Evolutionary conservation across 306 rosid species (phyloP).

Genomic region (Datisca glomerata): DNA sequence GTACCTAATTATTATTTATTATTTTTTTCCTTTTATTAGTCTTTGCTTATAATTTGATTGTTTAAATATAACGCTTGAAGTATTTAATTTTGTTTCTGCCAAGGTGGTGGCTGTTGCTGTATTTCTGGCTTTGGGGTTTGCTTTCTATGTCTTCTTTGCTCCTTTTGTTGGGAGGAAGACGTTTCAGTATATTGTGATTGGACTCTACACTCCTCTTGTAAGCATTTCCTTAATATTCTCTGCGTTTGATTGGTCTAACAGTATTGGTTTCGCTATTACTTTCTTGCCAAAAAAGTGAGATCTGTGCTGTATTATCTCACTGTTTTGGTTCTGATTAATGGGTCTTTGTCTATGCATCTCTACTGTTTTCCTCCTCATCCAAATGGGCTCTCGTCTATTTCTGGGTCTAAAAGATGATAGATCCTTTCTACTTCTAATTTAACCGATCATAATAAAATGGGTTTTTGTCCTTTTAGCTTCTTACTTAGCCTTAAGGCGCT

Average conservation of each 20-base stretch:
- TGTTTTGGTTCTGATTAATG: constrained; percentile 22
- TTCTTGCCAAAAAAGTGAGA: constrained; percentile 36
- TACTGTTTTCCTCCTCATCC: constrained; percentile 11
- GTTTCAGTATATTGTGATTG: constrained; percentile 71
- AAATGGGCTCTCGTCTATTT: constrained; percentile 6
- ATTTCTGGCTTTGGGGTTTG: constrained; percentile 89
- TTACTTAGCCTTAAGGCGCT: too few species aligned
- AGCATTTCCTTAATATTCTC: constrained; percentile 16
- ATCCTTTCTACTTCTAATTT: too few species aligned
- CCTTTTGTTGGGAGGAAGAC: constrained; percentile 86
- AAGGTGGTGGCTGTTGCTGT: constrained; percentile 99
- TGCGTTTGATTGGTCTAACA: neutral
- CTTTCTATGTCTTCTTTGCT: constrained; percentile 94
- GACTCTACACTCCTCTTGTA: constrained; percentile 93
- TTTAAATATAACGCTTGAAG: neutral
- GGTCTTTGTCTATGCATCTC: constrained; percentile 14
- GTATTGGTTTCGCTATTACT: constrained; percentile 6
- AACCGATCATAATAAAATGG: too few species aligned
- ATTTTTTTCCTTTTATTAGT: neutral
- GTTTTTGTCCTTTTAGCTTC: too few species aligned
- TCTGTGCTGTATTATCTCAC: constrained; percentile 27
- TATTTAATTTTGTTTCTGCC: constrained; percentile 2
- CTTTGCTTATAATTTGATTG: constrained; percentile 4
- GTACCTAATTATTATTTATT: constrained; percentile 11
- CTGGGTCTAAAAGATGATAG: constrained; percentile 4